Evolutionary conservation across 768 basidiomycete genomes (phyloP).

Genomic region (Tylopilus rubrobrunneus): DNA sequence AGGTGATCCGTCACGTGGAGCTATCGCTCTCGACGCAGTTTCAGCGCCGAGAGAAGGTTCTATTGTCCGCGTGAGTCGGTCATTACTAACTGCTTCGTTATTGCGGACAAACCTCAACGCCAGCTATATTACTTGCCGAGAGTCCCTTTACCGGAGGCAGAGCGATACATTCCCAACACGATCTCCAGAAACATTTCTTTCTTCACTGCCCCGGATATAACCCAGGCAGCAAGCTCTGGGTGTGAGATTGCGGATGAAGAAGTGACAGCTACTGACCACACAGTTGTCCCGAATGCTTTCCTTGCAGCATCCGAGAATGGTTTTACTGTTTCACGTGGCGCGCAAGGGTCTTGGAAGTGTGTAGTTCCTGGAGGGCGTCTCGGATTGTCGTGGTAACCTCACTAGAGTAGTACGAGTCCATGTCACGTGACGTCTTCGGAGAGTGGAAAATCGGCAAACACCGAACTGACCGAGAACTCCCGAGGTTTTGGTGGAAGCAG

Average conservation of each 20-base stretch:
- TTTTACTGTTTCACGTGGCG: constrained; percentile 35
- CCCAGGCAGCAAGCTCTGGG: background rate
- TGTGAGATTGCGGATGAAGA: background rate
- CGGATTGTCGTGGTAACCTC: no score
- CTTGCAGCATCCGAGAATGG: constrained; percentile 55
- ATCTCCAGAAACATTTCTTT: constrained; percentile 20
- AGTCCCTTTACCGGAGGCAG: constrained; percentile 3
- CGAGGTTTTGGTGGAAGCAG: constrained; percentile 19
- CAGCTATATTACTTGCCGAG: constrained; percentile 44
- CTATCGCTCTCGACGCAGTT: constrained; percentile 54
- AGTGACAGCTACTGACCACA: background rate
- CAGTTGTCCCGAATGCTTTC: constrained; percentile 28
- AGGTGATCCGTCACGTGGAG: constrained; percentile 69
- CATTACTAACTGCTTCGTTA: background rate
- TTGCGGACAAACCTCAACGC: background rate
- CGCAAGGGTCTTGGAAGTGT: constrained; percentile 40
- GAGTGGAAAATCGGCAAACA: constrained; percentile 18
- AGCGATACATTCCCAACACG: constrained; percentile 2
- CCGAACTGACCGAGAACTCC: constrained; percentile 31
- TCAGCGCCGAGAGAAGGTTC: constrained; percentile 49
- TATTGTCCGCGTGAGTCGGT: constrained; percentile 44
- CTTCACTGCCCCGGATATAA: constrained; percentile 22
- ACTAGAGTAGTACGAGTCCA: no score
- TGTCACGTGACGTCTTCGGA: constrained; percentile 19
- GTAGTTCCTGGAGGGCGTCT: constrained; percentile 33